A percentile compares a stretch with the other conserved stretches of the same genome.
Conservation (phyloP, 2,329 filamentous ascomycete genomes). For the Neonectria hederae region DNA sequence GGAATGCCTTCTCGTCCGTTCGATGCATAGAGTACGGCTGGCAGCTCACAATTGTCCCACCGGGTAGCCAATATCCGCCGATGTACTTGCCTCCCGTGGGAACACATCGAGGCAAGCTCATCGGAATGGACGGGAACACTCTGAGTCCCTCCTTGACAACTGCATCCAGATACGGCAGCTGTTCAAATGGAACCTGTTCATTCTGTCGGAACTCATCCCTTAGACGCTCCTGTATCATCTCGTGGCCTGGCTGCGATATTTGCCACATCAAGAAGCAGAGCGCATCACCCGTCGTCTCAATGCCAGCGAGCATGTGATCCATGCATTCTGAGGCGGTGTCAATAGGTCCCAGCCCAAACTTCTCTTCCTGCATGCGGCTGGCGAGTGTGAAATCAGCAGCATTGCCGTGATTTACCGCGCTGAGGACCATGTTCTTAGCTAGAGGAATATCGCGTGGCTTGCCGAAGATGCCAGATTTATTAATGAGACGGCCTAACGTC, state of each 20-base stretch:
- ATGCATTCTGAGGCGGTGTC: constrained; percentile 32
- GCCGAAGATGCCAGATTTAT: constrained; percentile 24
- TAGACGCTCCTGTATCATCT: constrained; percentile 5
- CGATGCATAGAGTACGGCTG: constrained; percentile 31
- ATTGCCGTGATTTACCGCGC: constrained; percentile 3
- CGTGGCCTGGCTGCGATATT: constrained; percentile 27
- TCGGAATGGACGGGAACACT: constrained; percentile 25
- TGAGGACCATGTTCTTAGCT: constrained; percentile 12
- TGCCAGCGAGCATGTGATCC: constrained; percentile 33
- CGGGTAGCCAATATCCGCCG: constrained; percentile 26
- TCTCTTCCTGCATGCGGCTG: constrained; percentile 23
- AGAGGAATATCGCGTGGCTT: constrained; percentile 22
- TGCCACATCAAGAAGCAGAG: constrained; percentile 35
- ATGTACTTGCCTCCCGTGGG: constrained; percentile 12
- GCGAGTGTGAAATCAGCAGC: constrained; percentile 29
- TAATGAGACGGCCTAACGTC: constrained; percentile 1
- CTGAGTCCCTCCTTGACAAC: constrained; percentile 30
- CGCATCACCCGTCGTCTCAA: constrained; percentile 34
- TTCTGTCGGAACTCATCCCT: constrained; percentile 14
- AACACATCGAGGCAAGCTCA: constrained; percentile 27
- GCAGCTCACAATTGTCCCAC: constrained; percentile 28
- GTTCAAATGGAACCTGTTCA: neutral
- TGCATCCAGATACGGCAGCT: constrained; percentile 27
- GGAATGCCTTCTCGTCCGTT: constrained; percentile 17
- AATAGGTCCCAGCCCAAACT: constrained; percentile 16